Percentiles rank a stretch among this genome's conserved stretches.
These are phyloP conservation scores for Crithidia mellificae DNA, from an alignment of 208 protist species.

Conservation along the genomic window DNA sequence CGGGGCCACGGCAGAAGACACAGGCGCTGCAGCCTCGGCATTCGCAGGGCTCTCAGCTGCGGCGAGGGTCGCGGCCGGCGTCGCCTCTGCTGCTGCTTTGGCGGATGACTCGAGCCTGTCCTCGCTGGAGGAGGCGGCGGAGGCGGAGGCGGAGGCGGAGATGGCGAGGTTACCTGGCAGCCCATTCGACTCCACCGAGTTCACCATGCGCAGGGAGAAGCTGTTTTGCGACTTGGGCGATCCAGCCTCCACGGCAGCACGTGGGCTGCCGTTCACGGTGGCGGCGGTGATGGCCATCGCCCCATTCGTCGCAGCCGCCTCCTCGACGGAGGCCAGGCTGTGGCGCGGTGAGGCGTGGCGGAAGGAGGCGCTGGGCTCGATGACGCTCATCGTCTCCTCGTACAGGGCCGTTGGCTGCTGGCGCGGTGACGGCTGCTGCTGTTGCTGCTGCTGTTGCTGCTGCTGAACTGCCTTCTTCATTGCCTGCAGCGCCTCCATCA, in stretches of 20 bases:
- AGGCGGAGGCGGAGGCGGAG: constrained; percentile 5
- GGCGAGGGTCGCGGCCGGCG: background rate
- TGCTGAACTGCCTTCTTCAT: constrained; percentile 5
- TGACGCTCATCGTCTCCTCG: constrained; percentile 6
- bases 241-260: too few relatives aligned
- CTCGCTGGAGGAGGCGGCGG: background rate
- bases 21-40: background rate
- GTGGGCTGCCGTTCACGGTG: too few relatives aligned
- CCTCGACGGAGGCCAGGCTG: constrained; percentile 7
- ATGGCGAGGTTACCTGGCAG: background rate
- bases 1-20: too few relatives aligned
- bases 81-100: too few relatives aligned
- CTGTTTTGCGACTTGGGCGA: constrained; percentile 4
- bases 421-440: too few relatives aligned
- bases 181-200: background rate
- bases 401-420: background rate
- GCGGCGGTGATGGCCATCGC: background rate
- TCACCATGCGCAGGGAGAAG: background rate
- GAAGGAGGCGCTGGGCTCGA: constrained; percentile 1
- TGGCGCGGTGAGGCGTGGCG: constrained; percentile 1
- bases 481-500: constrained; percentile 38
- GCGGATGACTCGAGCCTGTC: background rate
- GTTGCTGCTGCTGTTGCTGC: constrained; percentile 2
- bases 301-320: background rate
- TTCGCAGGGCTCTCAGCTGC: background rate